Evolutionary conservation across 768 basidiomycete species (phyloP).

Genomic region (Leccinum aurantiacum): DNA sequence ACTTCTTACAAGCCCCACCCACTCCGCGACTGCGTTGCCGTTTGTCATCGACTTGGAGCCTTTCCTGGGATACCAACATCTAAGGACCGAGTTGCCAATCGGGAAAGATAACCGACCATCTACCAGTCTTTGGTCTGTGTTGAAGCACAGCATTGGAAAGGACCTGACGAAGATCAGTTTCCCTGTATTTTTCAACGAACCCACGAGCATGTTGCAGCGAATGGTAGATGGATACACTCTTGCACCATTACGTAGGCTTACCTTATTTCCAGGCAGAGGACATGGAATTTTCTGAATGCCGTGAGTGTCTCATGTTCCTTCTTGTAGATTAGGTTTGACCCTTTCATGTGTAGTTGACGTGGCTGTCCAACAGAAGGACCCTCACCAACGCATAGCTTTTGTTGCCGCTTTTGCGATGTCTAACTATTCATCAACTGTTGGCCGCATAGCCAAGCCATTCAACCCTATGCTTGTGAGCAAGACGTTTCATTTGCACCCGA

Average conservation of each 20-base stretch:
- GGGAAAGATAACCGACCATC: conserved; percentile 77
- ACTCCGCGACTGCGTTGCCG: conserved; percentile 34
- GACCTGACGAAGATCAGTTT: conserved; percentile 95
- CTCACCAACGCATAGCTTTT: conserved; percentile 81
- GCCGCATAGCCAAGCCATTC: conserved; percentile 95
- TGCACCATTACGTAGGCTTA: neutral
- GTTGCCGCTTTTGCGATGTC: conserved; percentile 98
- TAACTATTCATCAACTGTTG: conserved; percentile 95
- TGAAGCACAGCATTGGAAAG: conserved; percentile 95
- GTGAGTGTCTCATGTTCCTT: conserved; percentile 42
- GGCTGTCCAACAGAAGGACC: conserved; percentile 73
- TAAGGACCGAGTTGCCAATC: conserved; percentile 62
- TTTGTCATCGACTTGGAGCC: conserved; percentile 40
- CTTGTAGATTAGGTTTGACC: conserved; percentile 4
- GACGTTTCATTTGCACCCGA: neutral
- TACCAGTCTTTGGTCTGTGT: conserved; percentile 90
- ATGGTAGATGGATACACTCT: conserved; percentile 54
- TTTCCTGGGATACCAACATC: conserved; percentile 67
- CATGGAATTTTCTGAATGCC: conserved; percentile 94
- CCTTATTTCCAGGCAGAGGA: conserved; percentile 67
- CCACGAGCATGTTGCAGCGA: conserved; percentile 94
- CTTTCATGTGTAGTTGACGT: conserved; percentile 65
- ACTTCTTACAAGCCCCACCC: conserved; percentile 51
- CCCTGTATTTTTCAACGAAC: conserved; percentile 91
- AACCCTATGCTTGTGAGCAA: conserved; percentile 86